Percentiles rank a stretch among this genome's conserved stretches.
Evolutionary conservation across 129 eudicot species (phyloP).

Genomic region (Tagetes patula): DNA sequence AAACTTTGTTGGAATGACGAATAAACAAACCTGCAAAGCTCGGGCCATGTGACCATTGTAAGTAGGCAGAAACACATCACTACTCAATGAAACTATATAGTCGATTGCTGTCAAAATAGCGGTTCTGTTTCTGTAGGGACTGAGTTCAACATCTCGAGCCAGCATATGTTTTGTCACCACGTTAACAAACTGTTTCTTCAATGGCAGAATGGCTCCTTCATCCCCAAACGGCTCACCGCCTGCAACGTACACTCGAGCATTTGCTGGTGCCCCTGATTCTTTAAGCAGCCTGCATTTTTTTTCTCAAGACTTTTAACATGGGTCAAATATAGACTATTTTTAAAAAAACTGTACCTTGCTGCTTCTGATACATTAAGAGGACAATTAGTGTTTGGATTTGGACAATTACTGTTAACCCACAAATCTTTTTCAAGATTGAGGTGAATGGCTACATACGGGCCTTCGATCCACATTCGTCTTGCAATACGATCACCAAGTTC

Average conservation of each 20-base stretch:
- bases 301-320: background rate
- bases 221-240: slow-evolving; percentile 67
- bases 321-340: background rate
- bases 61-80: slow-evolving; percentile 63
- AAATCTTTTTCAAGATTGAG: slow-evolving; percentile 56
- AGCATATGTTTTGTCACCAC: slow-evolving; percentile 49
- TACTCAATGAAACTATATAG: slow-evolving; percentile 59
- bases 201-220: slow-evolving; percentile 40
- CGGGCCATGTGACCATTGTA: slow-evolving; percentile 65
- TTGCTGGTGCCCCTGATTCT: slow-evolving; percentile 54
- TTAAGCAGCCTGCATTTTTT: slow-evolving; percentile 42
- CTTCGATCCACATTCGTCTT: slow-evolving; percentile 80
- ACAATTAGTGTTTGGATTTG: slow-evolving; percentile 44
- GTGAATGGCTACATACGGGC: slow-evolving; percentile 62
- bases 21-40: slow-evolving; percentile 52
- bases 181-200: slow-evolving; percentile 43
- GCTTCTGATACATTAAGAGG: slow-evolving; percentile 52
- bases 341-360: slow-evolving; percentile 34
- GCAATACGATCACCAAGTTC: slow-evolving; percentile 58
- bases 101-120: slow-evolving; percentile 62
- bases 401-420: slow-evolving; percentile 63
- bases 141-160: slow-evolving; percentile 53
- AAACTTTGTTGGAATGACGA: slow-evolving; percentile 9
- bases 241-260: slow-evolving; percentile 51
- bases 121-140: slow-evolving; percentile 39